Conservation (phyloP, 129 eudicot species). For the Lactuca sativa region DNA sequence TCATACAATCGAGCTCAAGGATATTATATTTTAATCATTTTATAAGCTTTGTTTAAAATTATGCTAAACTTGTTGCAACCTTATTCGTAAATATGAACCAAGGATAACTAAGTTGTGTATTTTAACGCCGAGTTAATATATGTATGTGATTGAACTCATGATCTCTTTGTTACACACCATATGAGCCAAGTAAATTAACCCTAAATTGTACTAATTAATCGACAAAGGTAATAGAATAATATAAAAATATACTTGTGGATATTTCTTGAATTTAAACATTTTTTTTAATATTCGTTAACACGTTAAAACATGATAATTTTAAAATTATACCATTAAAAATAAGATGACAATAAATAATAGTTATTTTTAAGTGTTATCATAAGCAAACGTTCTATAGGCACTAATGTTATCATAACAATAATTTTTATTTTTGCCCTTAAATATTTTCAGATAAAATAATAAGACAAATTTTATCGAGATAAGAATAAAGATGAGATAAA, state of each 20-base stretch:
- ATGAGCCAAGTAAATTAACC: too few species aligned
- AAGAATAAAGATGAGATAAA: conserved; percentile 22
- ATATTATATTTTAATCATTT: too few species aligned
- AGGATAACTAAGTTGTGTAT: too few species aligned
- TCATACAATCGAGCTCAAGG: too few species aligned
- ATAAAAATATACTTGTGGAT: not conserved
- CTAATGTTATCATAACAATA: not conserved
- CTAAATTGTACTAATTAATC: too few species aligned
- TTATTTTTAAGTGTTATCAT: not conserved
- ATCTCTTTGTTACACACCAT: too few species aligned
- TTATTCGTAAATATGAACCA: too few species aligned
- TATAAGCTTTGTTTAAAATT: too few species aligned
- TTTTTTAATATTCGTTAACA: not conserved
- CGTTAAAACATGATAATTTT: conserved; percentile 3
- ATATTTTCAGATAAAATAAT: not conserved
- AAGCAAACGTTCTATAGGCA: not conserved
- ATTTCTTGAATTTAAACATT: not conserved
- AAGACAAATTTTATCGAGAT: not conserved
- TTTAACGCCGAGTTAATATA: too few species aligned
- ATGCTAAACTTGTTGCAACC: too few species aligned
- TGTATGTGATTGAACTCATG: too few species aligned
- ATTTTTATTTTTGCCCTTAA: not conserved
- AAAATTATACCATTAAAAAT: not conserved
- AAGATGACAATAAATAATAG: not conserved
- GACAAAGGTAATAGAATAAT: not conserved